Evolutionary conservation across 179 eudicot genomes (phyloP).

Genomic region (Nepenthes alata): DNA sequence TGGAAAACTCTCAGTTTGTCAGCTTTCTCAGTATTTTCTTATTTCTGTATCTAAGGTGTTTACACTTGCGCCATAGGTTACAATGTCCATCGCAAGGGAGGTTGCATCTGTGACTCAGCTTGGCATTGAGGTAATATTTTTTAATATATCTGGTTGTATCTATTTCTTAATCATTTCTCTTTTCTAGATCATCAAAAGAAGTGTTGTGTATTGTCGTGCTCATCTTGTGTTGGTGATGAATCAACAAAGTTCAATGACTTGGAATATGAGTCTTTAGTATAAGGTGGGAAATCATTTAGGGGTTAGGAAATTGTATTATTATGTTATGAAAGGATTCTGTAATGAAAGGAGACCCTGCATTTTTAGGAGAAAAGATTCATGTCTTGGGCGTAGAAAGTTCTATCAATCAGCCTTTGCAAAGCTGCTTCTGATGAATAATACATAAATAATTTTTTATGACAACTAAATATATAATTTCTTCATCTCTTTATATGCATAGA

Average conservation of each 20-base stretch:
- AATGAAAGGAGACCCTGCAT: neutral
- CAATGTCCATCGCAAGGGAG: slow-evolving; percentile 93
- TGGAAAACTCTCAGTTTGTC: neutral
- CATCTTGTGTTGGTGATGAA: neutral
- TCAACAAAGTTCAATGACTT: neutral
- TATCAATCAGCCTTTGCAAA: neutral
- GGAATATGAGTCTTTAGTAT: neutral
- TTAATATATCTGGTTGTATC: slow-evolving; percentile 1
- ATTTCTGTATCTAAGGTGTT: neutral
- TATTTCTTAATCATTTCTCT: neutral
- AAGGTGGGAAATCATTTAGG: too few relatives aligned
- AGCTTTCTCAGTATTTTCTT: neutral
- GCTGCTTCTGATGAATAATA: too few relatives aligned
- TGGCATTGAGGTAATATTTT: slow-evolving; percentile 68
- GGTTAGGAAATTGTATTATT: neutral
- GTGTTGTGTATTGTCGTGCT: neutral
- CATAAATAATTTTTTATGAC: too few relatives aligned
- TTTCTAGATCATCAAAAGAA: too few relatives aligned
- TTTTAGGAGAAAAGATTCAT: neutral
- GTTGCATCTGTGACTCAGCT: slow-evolving; percentile 90
- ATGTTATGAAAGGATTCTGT: too few relatives aligned
- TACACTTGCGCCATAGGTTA: slow-evolving; percentile 38
- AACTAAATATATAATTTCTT: too few relatives aligned
- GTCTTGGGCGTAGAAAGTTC: neutral
- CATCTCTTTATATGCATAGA: too few relatives aligned